These are phyloP conservation scores for Zygoascus flipseniorum DNA, from an alignment of 805 yeast species.

Conservation along the genomic window DNA sequence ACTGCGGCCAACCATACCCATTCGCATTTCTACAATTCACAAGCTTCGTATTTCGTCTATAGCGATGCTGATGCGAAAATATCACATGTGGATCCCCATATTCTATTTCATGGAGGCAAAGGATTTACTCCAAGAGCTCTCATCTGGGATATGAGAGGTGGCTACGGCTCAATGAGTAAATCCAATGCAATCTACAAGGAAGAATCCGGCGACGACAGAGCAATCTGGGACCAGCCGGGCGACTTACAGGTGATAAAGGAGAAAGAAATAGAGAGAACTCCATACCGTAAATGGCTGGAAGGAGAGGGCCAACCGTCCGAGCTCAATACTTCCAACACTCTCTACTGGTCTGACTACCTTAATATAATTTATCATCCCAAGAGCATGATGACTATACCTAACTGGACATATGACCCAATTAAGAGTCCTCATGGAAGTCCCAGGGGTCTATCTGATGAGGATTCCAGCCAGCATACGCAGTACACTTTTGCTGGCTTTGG, in stretches of 20 bases:
- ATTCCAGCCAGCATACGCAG: constrained; percentile 4
- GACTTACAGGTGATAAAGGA: constrained; percentile 27
- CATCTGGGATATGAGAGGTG: constrained; percentile 73
- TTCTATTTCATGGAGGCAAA: constrained; percentile 40
- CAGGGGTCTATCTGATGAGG: constrained; percentile 18
- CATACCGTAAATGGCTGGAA: not conserved
- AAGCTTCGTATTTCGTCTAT: constrained; percentile 59
- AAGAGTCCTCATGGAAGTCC: constrained; percentile 26
- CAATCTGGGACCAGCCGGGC: constrained; percentile 27
- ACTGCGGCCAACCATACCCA: constrained; percentile 66
- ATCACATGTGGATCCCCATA: constrained; percentile 36
- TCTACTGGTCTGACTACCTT: constrained; percentile 76
- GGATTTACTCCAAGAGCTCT: constrained; percentile 76
- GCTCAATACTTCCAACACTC: constrained; percentile 36
- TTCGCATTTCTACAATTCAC: constrained; percentile 75
- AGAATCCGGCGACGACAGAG: constrained; percentile 6
- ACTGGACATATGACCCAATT: constrained; percentile 50
- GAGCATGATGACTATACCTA: constrained; percentile 42
- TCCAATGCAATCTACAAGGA: constrained; percentile 6
- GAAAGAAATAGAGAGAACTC: not conserved
- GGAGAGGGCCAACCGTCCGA: constrained; percentile 19
- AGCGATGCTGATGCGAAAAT: constrained; percentile 19
- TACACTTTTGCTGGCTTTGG: constrained; percentile 25
- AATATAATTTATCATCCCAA: constrained; percentile 58
- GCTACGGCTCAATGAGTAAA: constrained; percentile 53